phyloP scores from a whole-genome alignment of 345 rosid species.

The Euphorbia peplus region DNA sequence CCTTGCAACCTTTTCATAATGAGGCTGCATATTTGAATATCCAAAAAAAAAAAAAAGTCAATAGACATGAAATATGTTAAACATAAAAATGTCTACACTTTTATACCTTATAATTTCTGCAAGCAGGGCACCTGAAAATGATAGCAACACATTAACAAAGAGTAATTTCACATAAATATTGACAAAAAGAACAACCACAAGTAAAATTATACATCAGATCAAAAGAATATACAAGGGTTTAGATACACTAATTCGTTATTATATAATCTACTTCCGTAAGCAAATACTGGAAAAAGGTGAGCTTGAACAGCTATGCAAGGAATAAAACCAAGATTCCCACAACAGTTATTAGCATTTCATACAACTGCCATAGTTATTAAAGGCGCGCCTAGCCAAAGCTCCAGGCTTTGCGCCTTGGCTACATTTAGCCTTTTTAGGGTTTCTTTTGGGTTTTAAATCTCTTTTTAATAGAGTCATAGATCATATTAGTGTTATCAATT shows the following conservation, averaged over 20 bases:
- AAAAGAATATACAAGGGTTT: background rate
- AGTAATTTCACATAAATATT: slow-evolving; percentile 8
- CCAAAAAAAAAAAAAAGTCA: slow-evolving; percentile 19
- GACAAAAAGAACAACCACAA: background rate
- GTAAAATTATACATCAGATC: background rate
- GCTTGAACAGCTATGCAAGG: no score
- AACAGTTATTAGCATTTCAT: background rate
- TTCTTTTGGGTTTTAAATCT: no score
- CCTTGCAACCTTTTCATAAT: slow-evolving; percentile 91
- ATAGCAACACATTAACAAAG: slow-evolving; percentile 14
- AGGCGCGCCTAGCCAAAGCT: no score
- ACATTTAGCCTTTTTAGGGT: no score
- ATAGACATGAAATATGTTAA: slow-evolving; percentile 10
- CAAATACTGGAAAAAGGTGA: background rate
- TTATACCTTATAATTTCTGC: slow-evolving; percentile 94
- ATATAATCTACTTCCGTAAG: no score
- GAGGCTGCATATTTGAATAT: slow-evolving; percentile 58
- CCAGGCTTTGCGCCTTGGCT: no score
- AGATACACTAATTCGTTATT: background rate
- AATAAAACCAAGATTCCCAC: background rate
- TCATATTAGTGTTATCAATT: no score
- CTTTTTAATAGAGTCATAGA: no score
- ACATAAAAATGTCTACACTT: slow-evolving; percentile 1
- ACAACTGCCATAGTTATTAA: no score
- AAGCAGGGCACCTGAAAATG: slow-evolving; percentile 93